Conservation (phyloP, 2,329 filamentous ascomycete species). For the Dothistroma septosporum region DNA sequence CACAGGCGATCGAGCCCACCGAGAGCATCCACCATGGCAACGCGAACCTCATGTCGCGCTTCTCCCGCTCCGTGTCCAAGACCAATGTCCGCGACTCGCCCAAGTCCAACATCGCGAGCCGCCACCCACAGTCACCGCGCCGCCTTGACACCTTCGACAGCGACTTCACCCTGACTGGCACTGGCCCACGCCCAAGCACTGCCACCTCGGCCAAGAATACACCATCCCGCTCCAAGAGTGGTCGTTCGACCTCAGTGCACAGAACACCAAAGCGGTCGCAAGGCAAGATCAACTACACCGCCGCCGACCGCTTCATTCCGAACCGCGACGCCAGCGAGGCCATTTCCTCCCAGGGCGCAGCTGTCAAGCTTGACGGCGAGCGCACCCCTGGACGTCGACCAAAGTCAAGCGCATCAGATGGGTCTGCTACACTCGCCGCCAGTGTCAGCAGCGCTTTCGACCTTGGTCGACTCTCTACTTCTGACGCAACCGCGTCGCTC, state of each 20-base stretch:
- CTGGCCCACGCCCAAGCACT: conserved; percentile 52
- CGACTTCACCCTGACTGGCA: conserved; percentile 86
- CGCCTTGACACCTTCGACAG: conserved; percentile 88
- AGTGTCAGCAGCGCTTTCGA: conserved; percentile 66
- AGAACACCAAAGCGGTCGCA: conserved; percentile 52
- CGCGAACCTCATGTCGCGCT: conserved; percentile 73
- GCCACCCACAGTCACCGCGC: conserved; percentile 64
- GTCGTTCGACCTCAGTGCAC: conserved; percentile 37
- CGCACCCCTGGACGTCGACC: conserved; percentile 59
- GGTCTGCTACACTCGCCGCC: conserved; percentile 66
- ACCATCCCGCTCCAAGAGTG: conserved; percentile 41
- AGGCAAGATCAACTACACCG: conserved; percentile 57
- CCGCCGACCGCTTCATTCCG: conserved; percentile 89
- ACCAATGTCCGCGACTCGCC: conserved; percentile 75
- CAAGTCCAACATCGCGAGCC: conserved; percentile 89
- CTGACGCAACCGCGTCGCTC: conserved; percentile 54
- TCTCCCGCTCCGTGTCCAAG: conserved; percentile 66
- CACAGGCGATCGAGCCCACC: conserved; percentile 50
- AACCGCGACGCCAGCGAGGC: conserved; percentile 88
- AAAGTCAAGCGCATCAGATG: conserved; percentile 66
- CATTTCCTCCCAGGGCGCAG: conserved; percentile 63
- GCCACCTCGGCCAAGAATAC: conserved; percentile 42
- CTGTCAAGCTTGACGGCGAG: conserved; percentile 78
- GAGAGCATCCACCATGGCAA: conserved; percentile 72
- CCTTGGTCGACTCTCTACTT: conserved; percentile 58